Evolutionary conservation across 495 filamentous ascomycete genomes (phyloP).

Genomic region (Recurvomyces mirabilis): DNA sequence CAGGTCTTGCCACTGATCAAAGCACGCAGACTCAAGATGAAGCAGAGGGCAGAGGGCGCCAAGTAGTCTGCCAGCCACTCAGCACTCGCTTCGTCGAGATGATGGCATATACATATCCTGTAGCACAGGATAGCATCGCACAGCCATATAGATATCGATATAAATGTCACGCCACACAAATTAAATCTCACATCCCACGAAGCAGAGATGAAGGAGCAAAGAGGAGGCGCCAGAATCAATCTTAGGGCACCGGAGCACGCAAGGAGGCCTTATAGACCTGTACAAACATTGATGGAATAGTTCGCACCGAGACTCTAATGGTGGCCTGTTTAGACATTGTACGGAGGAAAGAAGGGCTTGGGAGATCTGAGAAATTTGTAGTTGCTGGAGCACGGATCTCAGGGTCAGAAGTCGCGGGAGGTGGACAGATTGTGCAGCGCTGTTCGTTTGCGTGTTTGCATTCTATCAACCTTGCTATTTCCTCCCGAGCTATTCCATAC

Average conservation of each 20-base stretch:
- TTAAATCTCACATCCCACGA: conserved; percentile 40
- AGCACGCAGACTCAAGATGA: conserved; percentile 57
- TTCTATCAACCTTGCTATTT: no score
- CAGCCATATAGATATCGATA: not conserved
- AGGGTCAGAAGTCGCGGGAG: no score
- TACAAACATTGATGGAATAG: conserved; percentile 76
- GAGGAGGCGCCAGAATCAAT: conserved; percentile 38
- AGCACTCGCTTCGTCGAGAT: no score
- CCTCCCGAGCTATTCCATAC: no score
- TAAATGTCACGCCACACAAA: conserved; percentile 10
- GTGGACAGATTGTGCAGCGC: no score
- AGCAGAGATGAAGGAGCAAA: conserved; percentile 58
- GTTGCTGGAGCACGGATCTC: not conserved
- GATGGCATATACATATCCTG: no score
- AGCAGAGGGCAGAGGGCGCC: conserved; percentile 50
- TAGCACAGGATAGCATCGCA: not conserved
- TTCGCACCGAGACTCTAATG: conserved; percentile 99
- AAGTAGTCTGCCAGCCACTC: not conserved
- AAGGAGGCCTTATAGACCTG: conserved; percentile 66
- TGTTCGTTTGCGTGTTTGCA: no score
- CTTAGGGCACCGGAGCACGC: conserved; percentile 99
- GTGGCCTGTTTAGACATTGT: conserved; percentile 80
- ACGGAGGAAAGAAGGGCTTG: conserved; percentile 32
- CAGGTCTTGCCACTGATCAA: not conserved
- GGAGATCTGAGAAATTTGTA: not conserved